These are phyloP conservation scores for Rhodotorula sp. DNA, from an alignment of 1,284 basidiomycete species.

Conservation along the genomic window DNA sequence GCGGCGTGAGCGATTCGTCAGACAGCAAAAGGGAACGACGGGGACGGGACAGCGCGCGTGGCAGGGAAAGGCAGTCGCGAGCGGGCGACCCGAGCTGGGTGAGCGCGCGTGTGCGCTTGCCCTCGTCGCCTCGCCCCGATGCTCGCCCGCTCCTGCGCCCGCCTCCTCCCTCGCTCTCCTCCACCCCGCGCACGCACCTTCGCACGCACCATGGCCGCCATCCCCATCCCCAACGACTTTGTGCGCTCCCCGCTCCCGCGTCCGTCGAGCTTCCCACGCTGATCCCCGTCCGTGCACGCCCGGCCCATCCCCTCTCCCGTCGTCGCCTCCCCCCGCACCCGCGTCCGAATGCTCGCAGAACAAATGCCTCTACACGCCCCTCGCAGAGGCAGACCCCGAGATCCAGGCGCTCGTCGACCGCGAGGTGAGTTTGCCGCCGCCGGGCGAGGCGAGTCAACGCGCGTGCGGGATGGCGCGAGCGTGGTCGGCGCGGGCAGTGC, in stretches of 20 bases:
- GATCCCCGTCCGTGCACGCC: not conserved
- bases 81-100: not conserved
- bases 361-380: conserved; percentile 71
- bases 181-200: conserved; percentile 25
- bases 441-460: conserved; percentile 2
- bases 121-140: conserved; percentile 1
- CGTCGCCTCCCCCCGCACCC: no score
- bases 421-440: conserved; percentile 56
- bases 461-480: no score
- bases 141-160: conserved; percentile 7
- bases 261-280: not conserved
- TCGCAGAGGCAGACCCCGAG: conserved; percentile 88
- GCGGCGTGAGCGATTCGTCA: no score
- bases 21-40: no score
- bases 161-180: not conserved
- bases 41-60: no score
- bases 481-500: no score
- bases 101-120: not conserved
- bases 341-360: conserved; percentile 14
- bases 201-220: conserved; percentile 40
- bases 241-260: conserved; percentile 43
- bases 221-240: conserved; percentile 54
- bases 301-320: not conserved
- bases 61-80: not conserved
- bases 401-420: conserved; percentile 97